Conservation (phyloP, 768 basidiomycete genomes). For the Lyophyllum decastes region DNA sequence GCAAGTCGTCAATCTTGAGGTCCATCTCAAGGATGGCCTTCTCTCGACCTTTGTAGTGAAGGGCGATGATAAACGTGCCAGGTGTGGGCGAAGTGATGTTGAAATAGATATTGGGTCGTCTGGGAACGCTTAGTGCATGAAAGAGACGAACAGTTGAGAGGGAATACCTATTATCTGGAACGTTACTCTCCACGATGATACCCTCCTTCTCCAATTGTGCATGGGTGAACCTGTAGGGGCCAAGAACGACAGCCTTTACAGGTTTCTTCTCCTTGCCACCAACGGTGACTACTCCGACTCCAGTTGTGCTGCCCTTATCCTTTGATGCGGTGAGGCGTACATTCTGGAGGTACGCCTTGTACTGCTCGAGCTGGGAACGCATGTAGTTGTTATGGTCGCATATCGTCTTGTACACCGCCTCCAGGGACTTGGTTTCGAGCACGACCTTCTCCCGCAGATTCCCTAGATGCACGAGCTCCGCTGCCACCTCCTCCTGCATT, state of each 20-base stretch:
- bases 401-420: constrained; percentile 99
- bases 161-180: constrained; percentile 91
- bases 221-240: constrained; percentile 97
- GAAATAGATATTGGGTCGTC: constrained; percentile 98
- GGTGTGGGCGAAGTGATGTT: constrained; percentile 98
- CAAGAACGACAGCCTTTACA: constrained; percentile 80
- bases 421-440: constrained; percentile 87
- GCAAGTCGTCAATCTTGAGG: constrained; percentile 95
- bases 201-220: constrained; percentile 99
- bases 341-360: constrained; percentile 99
- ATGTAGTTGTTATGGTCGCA: constrained; percentile 99
- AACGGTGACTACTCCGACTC: constrained; percentile 92
- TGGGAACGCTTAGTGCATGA: constrained; percentile 28
- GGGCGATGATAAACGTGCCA: constrained; percentile 97
- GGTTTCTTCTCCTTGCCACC: constrained; percentile 98
- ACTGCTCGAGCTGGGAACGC: constrained; percentile 94
- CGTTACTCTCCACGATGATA: constrained; percentile 98
- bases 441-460: constrained; percentile 96
- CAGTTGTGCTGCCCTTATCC: constrained; percentile 85
- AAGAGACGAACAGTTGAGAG: background rate
- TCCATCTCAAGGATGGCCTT: constrained; percentile 99
- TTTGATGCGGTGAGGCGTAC: constrained; percentile 88
- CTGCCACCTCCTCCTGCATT: constrained; percentile 96
- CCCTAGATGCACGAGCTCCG: constrained; percentile 94
- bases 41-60: constrained; percentile 98